phyloP scores from a whole-genome alignment of 1,284 basidiomycete species.

The Puccinia coronata region DNA sequence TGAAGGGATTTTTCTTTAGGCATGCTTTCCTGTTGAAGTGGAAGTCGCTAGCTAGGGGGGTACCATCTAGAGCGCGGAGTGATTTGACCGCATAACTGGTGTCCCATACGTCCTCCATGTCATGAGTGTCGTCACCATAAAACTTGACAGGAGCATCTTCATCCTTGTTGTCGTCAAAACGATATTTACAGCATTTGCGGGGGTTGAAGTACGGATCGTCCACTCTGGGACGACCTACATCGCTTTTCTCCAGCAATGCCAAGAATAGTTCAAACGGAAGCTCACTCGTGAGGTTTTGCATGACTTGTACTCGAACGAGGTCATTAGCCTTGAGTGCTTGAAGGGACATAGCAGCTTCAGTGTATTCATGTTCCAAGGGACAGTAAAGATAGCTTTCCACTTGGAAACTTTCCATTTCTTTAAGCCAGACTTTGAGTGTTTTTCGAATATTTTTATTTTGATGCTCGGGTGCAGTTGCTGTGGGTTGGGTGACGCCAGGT shows the following conservation, averaged over 20 bases:
- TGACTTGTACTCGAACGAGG: neutral
- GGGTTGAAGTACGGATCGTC: no score
- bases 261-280: slow-evolving; percentile 10
- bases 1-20: neutral
- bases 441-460: neutral
- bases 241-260: neutral
- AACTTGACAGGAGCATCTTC: neutral
- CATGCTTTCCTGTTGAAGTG: neutral
- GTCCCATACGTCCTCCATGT: neutral
- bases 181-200: no score
- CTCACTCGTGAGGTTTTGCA: neutral
- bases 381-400: neutral
- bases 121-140: no score
- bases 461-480: neutral
- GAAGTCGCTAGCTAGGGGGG: neutral
- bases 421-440: neutral
- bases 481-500: neutral
- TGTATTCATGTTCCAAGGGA: neutral
- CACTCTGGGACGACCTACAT: neutral
- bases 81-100: neutral
- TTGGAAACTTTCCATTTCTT: neutral
- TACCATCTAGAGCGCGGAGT: slow-evolving; percentile 11
- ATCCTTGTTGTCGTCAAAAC: no score
- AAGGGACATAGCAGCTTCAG: neutral
- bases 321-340: neutral